These are phyloP conservation scores for Detonula confervacea DNA, from an alignment of 352 stramenopile species.

Conservation along the genomic window DNA sequence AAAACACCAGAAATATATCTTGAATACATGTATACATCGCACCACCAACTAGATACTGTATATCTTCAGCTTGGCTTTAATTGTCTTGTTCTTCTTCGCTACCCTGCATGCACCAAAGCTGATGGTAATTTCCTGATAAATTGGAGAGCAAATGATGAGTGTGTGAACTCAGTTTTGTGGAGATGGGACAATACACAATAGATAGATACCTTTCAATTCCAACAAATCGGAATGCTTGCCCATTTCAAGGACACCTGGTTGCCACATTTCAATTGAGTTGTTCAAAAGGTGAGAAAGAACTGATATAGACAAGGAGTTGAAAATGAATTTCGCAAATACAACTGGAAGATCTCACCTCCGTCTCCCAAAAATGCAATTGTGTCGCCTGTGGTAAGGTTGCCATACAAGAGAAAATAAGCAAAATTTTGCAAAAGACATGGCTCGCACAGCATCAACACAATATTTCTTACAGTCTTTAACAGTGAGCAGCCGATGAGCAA, in stretches of 20 bases:
- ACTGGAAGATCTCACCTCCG: constrained; percentile 11
- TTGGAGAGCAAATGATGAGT: background rate
- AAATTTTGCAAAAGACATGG: background rate
- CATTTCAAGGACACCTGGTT: constrained; percentile 41
- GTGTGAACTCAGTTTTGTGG: background rate
- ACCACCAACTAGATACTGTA: no score
- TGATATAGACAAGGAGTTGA: background rate
- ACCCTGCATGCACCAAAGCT: constrained; percentile 52
- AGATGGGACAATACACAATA: background rate
- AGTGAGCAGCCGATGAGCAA: constrained; percentile 87
- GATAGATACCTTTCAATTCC: constrained; percentile 23
- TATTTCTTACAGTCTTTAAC: constrained; percentile 25
- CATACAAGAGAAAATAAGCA: background rate
- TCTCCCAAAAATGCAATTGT: constrained; percentile 53
- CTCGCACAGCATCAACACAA: no score
- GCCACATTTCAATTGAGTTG: no score
- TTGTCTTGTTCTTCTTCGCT: no score
- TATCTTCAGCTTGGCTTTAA: no score
- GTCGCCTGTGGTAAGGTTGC: background rate
- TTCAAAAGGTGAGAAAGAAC: no score
- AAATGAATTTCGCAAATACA: no score
- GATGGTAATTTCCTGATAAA: constrained; percentile 34
- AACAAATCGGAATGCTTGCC: constrained; percentile 52
- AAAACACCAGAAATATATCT: no score
- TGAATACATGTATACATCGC: no score